Percentiles rank a stretch among this genome's conserved stretches.
Conservation (phyloP, 169 alveolate genomes). For the Toxoplasma gondii region DNA sequence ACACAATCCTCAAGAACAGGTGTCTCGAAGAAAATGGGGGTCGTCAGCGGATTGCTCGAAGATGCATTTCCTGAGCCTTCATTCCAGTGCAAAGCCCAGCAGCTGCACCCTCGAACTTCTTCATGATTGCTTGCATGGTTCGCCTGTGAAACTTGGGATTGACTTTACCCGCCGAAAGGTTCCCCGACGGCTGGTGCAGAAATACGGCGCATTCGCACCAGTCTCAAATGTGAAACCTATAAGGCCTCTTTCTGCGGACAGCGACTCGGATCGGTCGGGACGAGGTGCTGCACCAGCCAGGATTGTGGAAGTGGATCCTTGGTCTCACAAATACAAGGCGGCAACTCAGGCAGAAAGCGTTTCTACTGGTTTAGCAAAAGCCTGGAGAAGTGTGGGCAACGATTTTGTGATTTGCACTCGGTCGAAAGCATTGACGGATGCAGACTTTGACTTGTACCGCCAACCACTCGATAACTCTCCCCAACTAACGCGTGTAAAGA, state of each 20-base stretch:
- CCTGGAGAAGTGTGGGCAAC: neutral
- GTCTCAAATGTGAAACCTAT: neutral
- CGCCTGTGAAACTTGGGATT: neutral
- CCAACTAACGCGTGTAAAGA: neutral
- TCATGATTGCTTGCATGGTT: neutral
- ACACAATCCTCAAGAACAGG: neutral
- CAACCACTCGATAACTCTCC: constrained; percentile 1
- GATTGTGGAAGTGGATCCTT: constrained; percentile 17
- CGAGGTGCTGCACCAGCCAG: neutral
- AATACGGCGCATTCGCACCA: neutral
- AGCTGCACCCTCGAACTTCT: constrained; percentile 7
- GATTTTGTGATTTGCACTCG: neutral
- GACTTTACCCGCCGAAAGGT: constrained; percentile 10
- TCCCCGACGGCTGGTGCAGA: neutral
- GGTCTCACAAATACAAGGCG: neutral
- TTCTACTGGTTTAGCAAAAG: neutral
- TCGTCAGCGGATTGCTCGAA: neutral
- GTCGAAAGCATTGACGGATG: neutral
- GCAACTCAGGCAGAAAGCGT: neutral
- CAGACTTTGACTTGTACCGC: constrained; percentile 7
- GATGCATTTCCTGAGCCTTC: neutral
- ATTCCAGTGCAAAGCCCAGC: constrained; percentile 4
- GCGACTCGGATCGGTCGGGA: neutral
- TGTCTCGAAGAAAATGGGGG: neutral
- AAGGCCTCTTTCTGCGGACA: neutral